Evolutionary conservation across 495 filamentous ascomycete species (phyloP).

Genomic region (Penicillium subrubescens): DNA sequence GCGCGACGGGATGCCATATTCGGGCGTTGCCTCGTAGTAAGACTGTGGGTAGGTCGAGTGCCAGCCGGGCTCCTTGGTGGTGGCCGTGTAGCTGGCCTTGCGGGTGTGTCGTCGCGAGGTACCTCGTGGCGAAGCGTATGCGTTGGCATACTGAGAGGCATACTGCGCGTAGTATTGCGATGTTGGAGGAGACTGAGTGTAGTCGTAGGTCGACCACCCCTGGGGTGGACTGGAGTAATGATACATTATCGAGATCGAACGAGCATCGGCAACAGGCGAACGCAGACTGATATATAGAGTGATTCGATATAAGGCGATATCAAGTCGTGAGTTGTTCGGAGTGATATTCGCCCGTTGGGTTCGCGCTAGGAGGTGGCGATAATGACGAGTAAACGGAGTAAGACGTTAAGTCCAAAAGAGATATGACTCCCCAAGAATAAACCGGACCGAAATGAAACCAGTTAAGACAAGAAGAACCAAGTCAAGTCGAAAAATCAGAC

Average conservation of each 20-base stretch:
- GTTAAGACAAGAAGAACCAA: slow-evolving; percentile 1
- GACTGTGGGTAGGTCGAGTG: slow-evolving; percentile 39
- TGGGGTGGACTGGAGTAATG: slow-evolving; percentile 51
- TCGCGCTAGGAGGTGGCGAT: slow-evolving; percentile 3
- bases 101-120: slow-evolving; percentile 46
- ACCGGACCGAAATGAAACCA: slow-evolving; percentile 7
- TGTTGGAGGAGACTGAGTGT: slow-evolving; percentile 52
- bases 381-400: neutral
- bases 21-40: slow-evolving; percentile 50
- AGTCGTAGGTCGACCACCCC: slow-evolving; percentile 54
- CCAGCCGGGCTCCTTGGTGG: slow-evolving; percentile 45
- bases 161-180: slow-evolving; percentile 54
- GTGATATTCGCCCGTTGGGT: neutral
- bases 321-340: neutral
- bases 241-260: slow-evolving; percentile 54
- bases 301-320: neutral
- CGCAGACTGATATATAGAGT: neutral
- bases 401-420: neutral
- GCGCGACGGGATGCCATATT: slow-evolving; percentile 51
- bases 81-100: slow-evolving; percentile 50
- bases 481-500: slow-evolving; percentile 23
- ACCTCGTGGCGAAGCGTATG: slow-evolving; percentile 43
- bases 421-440: neutral
- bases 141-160: slow-evolving; percentile 44
- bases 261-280: slow-evolving; percentile 34